Evolutionary conservation across 2,329 filamentous ascomycete genomes (phyloP), one percentile per base, ranked within the genome.

Genomic region (Aspergillus vadensis): DNA sequence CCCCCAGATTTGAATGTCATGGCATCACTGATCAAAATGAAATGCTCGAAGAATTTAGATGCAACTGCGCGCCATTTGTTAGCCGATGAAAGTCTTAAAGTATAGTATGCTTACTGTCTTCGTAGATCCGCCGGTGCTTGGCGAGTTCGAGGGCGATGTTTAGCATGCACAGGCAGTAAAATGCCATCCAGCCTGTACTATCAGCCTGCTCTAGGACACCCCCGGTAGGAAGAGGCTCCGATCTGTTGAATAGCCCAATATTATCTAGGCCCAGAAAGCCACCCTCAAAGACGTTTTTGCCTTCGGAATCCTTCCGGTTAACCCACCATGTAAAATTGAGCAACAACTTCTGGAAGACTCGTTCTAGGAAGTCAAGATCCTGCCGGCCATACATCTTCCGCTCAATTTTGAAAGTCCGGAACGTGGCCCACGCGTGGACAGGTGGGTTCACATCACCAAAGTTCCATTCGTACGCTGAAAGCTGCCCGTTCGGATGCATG

Each of bases 241-340:
- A 98, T 49, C 94, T 90, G 78, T 98, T 98, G 85, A 98, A 98
- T 38, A 98, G 80, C 57, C 95, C 95, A 75, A 98, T 98, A 74
- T 98, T 98, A 85, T 98, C 94, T 55, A 98, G 82, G 49, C 94
- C 94, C 7, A 98, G 82, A 82, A 98, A 98, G 47, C 94, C 94
- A 67, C 94, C 95, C 73, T 98, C 95, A 68, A 98, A 98, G 27
- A 98, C 90, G 71, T 98, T 97, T 81, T 98, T 98, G 70, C 92
- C 94, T 9, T 97, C 91, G 10, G 85, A 85, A 70, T 98, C 94
- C 78, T 98, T 98, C 60, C 94, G 90, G 75, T 98, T 98, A 19
- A 97, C 94, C 94, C 94, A 98, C 95, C 95, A 98, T 4, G 95
- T 98, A 76, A 98, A 98, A 80, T 98, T 98, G 64, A 98, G 83